These are phyloP conservation scores for Phoenix dactylifera DNA, from an alignment of 176 grass and related monocot genomes.

Conservation along the genomic window DNA sequence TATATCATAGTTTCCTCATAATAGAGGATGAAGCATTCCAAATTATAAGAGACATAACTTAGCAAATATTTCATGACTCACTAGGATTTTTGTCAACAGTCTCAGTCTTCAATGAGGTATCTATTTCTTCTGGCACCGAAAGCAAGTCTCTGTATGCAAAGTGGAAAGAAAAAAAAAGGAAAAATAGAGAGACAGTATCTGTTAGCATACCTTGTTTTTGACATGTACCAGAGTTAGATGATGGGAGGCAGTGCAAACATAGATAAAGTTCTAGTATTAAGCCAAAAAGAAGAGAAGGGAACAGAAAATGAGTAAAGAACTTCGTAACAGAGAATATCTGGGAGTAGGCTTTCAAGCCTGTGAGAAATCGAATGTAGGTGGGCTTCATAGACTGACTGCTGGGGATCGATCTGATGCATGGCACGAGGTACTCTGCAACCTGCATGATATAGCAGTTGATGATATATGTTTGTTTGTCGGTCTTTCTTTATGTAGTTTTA, in stretches of 20 bases:
- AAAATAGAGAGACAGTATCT: not conserved
- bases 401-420: slow-evolving; percentile 62
- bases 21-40: no score
- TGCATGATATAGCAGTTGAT: slow-evolving; percentile 26
- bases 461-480: not conserved
- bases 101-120: slow-evolving; percentile 75
- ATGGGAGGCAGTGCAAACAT: no score
- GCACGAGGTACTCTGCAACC: slow-evolving; percentile 87
- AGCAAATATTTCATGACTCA: not conserved
- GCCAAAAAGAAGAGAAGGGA: slow-evolving; percentile 12
- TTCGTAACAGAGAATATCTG: slow-evolving; percentile 85
- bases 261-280: no score
- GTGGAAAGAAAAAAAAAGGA: slow-evolving; percentile 21
- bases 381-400: slow-evolving; percentile 79
- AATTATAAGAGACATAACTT: no score
- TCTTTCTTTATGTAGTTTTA: no score
- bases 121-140: slow-evolving; percentile 90
- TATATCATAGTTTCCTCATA: no score
- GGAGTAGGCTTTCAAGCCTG: slow-evolving; percentile 94
- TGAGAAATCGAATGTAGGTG: slow-evolving; percentile 92
- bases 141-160: slow-evolving; percentile 64
- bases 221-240: no score
- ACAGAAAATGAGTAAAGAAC: slow-evolving; percentile 1
- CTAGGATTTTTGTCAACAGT: not conserved
- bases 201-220: no score